Conservation (phyloP, 225 moss, liverwort and hornwort species). For the Marchantia polymorpha region DNA sequence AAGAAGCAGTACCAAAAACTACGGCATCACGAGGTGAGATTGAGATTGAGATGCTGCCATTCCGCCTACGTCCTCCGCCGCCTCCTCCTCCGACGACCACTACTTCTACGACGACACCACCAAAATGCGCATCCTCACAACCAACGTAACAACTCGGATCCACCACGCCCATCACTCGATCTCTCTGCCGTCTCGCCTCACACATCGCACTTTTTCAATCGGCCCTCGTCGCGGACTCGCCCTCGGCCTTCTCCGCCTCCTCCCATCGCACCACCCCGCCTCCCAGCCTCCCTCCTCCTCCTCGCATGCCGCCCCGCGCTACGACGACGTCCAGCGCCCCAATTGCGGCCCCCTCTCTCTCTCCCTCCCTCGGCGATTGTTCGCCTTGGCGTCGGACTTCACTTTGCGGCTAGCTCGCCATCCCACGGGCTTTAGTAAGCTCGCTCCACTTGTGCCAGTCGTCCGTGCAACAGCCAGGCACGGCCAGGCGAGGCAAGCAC, state of each 20-base stretch:
- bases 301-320: not conserved
- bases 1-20: not conserved
- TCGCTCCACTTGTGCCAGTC: not conserved
- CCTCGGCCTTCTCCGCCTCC: not conserved
- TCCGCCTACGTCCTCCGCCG: not conserved
- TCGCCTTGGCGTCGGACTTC: not conserved
- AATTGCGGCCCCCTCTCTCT: not conserved
- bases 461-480: not conserved
- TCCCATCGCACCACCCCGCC: not conserved
- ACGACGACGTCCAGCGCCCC: not conserved
- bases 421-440: not conserved
- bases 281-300: not conserved
- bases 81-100: not conserved
- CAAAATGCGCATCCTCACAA: constrained; percentile 11
- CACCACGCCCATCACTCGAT: constrained; percentile 27
- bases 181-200: constrained; percentile 8
- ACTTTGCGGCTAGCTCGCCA: not conserved
- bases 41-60: not conserved
- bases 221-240: not conserved
- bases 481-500: not conserved
- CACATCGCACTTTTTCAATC: constrained; percentile 19
- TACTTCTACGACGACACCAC: not conserved
- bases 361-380: not conserved
- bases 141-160: constrained; percentile 18
- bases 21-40: constrained; percentile 12